Evolutionary conservation across 352 stramenopile species (phyloP), one percentile per base, ranked within the genome.

Genomic region (Albugo candida): DNA sequence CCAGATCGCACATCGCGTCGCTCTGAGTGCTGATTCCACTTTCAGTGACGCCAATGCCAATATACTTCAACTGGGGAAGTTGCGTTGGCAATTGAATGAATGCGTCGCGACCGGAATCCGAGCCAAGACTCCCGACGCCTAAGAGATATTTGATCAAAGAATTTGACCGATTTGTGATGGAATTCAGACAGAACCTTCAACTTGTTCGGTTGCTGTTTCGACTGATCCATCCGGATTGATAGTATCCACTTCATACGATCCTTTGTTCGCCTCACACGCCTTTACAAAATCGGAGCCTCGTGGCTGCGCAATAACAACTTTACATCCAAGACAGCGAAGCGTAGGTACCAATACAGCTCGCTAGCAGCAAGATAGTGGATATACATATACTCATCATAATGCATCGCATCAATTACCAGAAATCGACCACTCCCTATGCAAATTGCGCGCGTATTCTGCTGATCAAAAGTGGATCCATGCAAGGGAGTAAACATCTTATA

Each of bases 341-440:
- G 55, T 59, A 5, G 74, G 71, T 31, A 87, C 65, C n/a, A 87
- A 60, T 44, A 84, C 67, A 5, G 54, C 49, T 34, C 74, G 65
- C 67, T 81, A 44, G 40, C 11, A 37, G 21, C 2, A 6, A 45
- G 49, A 16, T 1, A 17, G 14, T 16, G 2, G n/a, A 16, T 20
- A 43, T 20, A 20, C 14, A 20, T 37, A 48, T 2, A 45, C 8
- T 49, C 16, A 35, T 16, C 49, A 13, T 41, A 19, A 55, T 10
- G 38, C 8, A 8, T 10, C 17, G 17, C 38, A 19, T 8, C 45
- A 53, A n/a, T n/a, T 49, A 83, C 70, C 53, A 85, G 44, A 53
- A 87, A 87, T 53, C 75, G 67, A 12, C 75, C 75, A 41, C 60
- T 71, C 48, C 75, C 75, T 38, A 87, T 70, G 64, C 67, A 81